A percentile compares a stretch with the other conserved stretches of the same genome.
Evolutionary conservation across 768 basidiomycete genomes (phyloP).

Genomic region (Pleurotus citrinopileatus): DNA sequence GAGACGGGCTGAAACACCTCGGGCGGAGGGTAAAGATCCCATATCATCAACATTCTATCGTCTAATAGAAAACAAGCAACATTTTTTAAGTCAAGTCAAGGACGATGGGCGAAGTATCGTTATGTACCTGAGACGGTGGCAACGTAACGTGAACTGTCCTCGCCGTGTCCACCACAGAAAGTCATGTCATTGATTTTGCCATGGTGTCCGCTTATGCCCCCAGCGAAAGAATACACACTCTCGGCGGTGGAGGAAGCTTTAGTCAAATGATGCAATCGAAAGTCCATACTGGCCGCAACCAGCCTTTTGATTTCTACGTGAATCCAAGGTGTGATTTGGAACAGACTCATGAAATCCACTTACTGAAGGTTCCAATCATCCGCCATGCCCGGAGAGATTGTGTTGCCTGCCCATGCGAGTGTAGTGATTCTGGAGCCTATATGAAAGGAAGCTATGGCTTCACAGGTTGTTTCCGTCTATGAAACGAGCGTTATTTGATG

Average conservation of each 20-base stretch:
- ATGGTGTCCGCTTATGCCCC: slow-evolving; percentile 80
- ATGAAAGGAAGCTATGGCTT: slow-evolving; percentile 67
- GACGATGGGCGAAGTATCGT: slow-evolving; percentile 6
- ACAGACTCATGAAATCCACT: too few species aligned
- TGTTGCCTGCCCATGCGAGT: slow-evolving; percentile 73
- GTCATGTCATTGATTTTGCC: slow-evolving; percentile 74
- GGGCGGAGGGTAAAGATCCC: slow-evolving; percentile 71
- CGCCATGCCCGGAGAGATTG: slow-evolving; percentile 61
- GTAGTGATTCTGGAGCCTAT: slow-evolving; percentile 70
- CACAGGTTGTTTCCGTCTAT: slow-evolving; percentile 41
- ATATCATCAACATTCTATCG: slow-evolving; percentile 83
- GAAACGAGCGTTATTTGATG: slow-evolving; percentile 13
- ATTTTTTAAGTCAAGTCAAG: slow-evolving; percentile 2
- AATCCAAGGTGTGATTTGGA: too few species aligned
- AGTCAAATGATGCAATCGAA: slow-evolving; percentile 66
- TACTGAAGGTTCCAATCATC: slow-evolving; percentile 76
- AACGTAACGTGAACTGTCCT: slow-evolving; percentile 69
- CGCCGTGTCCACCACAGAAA: slow-evolving; percentile 73
- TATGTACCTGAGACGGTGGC: slow-evolving; percentile 74
- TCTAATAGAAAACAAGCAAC: slow-evolving; percentile 52
- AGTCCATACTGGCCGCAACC: slow-evolving; percentile 64
- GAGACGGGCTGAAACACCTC: slow-evolving; percentile 28
- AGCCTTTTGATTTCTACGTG: slow-evolving; percentile 47
- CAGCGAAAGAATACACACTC: slow-evolving; percentile 67
- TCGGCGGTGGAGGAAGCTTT: slow-evolving; percentile 48